Percentiles rank a stretch among this genome's conserved stretches.
phyloP scores from a whole-genome alignment of 129 eudicot species.

The Flaveria trinervia region DNA sequence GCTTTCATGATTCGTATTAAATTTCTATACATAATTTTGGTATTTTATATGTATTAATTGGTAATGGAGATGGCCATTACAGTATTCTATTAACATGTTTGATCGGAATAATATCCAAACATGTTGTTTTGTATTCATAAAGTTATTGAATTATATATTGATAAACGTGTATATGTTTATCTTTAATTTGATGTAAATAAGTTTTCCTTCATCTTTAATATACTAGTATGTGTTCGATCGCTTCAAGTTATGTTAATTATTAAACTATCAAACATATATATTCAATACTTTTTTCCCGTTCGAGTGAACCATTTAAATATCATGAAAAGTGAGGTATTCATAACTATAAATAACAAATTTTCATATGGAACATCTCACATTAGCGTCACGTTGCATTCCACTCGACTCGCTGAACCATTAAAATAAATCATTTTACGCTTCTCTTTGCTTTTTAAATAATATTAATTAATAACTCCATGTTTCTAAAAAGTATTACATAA shows the following conservation, averaged over 20 bases:
- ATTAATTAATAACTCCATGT: too few relatives aligned
- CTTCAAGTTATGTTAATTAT: background rate
- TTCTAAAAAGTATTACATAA: too few relatives aligned
- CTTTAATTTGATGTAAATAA: background rate
- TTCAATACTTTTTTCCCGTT: background rate
- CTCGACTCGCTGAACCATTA: too few relatives aligned
- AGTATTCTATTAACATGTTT: conserved; percentile 10
- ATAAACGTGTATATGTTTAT: background rate
- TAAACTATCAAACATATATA: background rate
- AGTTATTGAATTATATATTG: background rate
- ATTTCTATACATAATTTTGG: background rate
- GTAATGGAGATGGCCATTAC: conserved; percentile 27
- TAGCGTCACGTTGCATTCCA: too few relatives aligned
- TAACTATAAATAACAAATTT: background rate
- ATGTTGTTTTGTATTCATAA: background rate
- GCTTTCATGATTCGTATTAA: too few relatives aligned
- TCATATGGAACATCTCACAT: background rate
- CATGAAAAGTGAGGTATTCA: background rate
- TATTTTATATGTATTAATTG: background rate
- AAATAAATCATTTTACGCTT: too few relatives aligned
- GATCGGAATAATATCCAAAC: background rate
- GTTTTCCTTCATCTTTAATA: background rate
- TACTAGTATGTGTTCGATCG: background rate
- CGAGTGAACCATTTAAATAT: background rate
- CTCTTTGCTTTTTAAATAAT: too few relatives aligned